phyloP scores from a whole-genome alignment of 441 rosid genomes.

The Croton laevigatus region DNA sequence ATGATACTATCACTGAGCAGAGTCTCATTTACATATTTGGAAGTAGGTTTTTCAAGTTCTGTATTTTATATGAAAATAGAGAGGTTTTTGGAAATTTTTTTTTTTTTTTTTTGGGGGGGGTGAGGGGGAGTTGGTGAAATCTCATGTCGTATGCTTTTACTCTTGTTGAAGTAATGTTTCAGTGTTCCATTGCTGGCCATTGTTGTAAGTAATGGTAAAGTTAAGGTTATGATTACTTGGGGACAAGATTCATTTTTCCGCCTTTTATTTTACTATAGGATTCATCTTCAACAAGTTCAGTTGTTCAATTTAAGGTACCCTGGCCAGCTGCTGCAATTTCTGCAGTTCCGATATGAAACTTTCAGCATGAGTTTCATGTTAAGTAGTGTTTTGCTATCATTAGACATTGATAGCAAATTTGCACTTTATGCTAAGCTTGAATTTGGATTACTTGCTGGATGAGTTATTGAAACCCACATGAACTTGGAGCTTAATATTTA shows the following conservation, averaged over 20 bases:
- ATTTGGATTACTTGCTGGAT: constrained; percentile 4
- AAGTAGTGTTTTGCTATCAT: not conserved
- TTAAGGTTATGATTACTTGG: not conserved
- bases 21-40: not conserved
- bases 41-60: not conserved
- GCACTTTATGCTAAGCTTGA: not conserved
- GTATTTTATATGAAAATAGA: not conserved
- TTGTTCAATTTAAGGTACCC: no score
- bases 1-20: not conserved
- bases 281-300: not conserved
- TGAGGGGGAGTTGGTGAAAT: not conserved
- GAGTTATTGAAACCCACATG: not conserved
- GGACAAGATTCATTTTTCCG: not conserved
- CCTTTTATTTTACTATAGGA: not conserved
- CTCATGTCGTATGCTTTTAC: not conserved
- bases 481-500: constrained; percentile 13
- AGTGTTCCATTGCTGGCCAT: no score
- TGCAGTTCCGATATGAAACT: not conserved
- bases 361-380: not conserved
- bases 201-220: no score
- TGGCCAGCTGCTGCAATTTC: not conserved
- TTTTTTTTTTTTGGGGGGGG: no score
- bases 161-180: not conserved
- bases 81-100: not conserved
- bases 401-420: not conserved